These are phyloP conservation scores for Candida palmyrensis DNA, from an alignment of 805 yeast species.

Conservation along the genomic window DNA sequence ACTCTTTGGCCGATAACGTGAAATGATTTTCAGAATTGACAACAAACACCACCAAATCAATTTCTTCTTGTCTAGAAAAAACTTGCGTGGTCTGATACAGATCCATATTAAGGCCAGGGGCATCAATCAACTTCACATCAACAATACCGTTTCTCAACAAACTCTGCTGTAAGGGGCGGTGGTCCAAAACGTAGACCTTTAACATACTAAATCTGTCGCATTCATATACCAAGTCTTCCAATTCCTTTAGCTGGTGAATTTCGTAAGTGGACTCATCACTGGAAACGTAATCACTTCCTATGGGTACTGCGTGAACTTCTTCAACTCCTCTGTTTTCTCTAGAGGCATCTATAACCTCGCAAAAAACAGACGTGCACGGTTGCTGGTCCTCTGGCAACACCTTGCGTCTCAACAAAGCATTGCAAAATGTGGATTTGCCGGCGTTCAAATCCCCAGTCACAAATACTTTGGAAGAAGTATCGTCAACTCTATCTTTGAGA, in stretches of 20 bases:
- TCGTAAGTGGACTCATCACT: constrained; percentile 65
- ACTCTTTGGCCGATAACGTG: constrained; percentile 90
- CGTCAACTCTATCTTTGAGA: constrained; percentile 79
- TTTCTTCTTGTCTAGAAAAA: constrained; percentile 93
- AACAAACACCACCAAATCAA: constrained; percentile 92
- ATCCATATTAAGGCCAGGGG: constrained; percentile 94
- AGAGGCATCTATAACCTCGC: constrained; percentile 84
- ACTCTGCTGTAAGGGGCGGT: constrained; percentile 61
- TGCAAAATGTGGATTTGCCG: constrained; percentile 94
- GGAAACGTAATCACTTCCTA: constrained; percentile 46
- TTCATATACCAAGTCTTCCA: constrained; percentile 68
- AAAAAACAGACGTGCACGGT: constrained; percentile 94
- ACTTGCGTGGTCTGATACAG: constrained; percentile 92
- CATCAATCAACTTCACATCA: constrained; percentile 89
- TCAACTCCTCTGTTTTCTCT: constrained; percentile 66
- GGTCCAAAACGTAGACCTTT: constrained; percentile 78
- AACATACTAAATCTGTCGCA: constrained; percentile 68
- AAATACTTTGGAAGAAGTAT: constrained; percentile 87
- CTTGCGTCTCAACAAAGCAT: constrained; percentile 72
- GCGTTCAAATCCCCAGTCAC: constrained; percentile 97
- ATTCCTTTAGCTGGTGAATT: constrained; percentile 44
- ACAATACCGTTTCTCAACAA: constrained; percentile 84
- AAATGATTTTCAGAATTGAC: constrained; percentile 95
- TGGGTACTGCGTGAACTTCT: constrained; percentile 88
- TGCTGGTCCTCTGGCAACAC: constrained; percentile 94